Percentiles rank a stretch among this genome's conserved stretches.
phyloP scores from a whole-genome alignment of 257 asterid species.

The Verbascum thapsus region DNA sequence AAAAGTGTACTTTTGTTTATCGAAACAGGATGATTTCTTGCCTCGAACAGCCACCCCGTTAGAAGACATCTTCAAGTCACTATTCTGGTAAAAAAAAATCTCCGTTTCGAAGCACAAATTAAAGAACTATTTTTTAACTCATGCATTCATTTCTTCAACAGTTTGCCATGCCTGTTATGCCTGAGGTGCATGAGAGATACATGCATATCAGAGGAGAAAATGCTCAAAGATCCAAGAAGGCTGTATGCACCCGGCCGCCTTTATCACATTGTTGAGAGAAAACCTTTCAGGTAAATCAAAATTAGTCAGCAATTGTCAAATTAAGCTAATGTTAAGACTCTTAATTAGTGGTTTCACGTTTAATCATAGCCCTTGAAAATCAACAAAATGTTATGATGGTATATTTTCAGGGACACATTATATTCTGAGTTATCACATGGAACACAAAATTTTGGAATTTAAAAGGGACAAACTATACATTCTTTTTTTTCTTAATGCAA shows the following conservation, averaged over 20 bases:
- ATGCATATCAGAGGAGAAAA: conserved; percentile 75
- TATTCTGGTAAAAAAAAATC: conserved; percentile 61
- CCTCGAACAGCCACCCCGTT: conserved; percentile 92
- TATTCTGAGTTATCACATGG: no score
- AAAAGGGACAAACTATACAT: no score
- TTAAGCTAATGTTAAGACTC: background rate
- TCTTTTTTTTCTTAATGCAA: no score
- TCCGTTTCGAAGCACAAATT: background rate
- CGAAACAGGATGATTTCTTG: conserved; percentile 83
- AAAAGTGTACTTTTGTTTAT: conserved; percentile 18
- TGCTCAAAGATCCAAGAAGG: conserved; percentile 83
- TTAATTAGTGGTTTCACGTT: background rate
- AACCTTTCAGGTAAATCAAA: conserved; percentile 64
- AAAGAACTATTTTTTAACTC: conserved; percentile 4
- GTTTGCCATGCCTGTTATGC: conserved; percentile 83
- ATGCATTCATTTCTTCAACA: conserved; percentile 33
- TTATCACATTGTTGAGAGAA: conserved; percentile 85
- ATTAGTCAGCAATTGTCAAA: background rate
- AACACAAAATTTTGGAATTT: no score
- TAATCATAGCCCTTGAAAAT: conserved; percentile 5
- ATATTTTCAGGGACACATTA: background rate
- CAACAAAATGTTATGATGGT: conserved; percentile 2
- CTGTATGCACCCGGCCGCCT: conserved; percentile 91
- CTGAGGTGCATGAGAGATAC: conserved; percentile 84
- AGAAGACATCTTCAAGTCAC: conserved; percentile 92